Base-by-base conservation (phyloP, 75 land plant species). In the Picea sitchensis region DNA sequence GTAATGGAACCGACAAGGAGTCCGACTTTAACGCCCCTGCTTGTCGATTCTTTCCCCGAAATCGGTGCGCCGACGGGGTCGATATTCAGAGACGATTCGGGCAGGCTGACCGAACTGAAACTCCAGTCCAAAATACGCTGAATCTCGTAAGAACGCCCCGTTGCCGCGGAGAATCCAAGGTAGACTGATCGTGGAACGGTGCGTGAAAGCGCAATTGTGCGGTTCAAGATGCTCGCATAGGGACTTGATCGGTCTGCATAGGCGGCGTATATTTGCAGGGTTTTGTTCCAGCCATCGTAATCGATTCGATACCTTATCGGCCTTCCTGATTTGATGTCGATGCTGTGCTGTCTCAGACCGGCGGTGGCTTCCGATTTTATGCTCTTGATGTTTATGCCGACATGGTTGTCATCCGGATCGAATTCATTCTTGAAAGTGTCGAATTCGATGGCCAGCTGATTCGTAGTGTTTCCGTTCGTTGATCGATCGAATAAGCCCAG, bases 131-230 rank as follows among this genome's bases (percentile, higher is more conserved):
- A 15, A 20, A 88, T 60, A 26, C 79, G 78, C 73, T 88, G 89
- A 2, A 73, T 65, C 65, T 88, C 87, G 17, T 51, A 65, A 20
- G 18, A 4, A 20, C 32, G 51, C 1, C 82, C 89, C 1, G 84
- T 77, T 0, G 89, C 60, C 15, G 78, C 84, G 3, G 87, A 73
- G 68, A 88, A 88, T 17, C 89, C 89, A 14, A 85, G 83, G 38
- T 78, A 88, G 67, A 78, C 80, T 1, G 65, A 18, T 3, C 54
- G 54, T 14, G 78, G 82, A 58, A 85, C 73, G 5, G 32, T 56
- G 11, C 80, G 68, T 59, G 65, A 5, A 65, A 88, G 47, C 78
- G 59, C 78, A 51, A 87, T 76, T 5, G 79, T 30, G 20, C 80
- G 79, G 65, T 72, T 67, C 4, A 84, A 59, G 36, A 82, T 26